Conservation (phyloP, 257 asterid species). For the Rubia yunnanensis region DNA sequence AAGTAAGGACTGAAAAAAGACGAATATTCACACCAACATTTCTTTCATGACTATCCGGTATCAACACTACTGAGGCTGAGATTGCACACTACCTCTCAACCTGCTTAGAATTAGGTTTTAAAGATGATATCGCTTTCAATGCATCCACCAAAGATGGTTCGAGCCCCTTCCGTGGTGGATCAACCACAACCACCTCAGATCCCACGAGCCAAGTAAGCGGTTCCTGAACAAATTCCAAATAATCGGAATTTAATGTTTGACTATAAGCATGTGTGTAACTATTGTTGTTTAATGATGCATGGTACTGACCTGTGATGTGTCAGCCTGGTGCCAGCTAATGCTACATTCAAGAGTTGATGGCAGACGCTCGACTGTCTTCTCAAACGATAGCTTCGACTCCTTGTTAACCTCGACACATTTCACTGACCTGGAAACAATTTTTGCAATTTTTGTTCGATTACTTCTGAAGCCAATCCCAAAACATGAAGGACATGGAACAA, state of each 20-base stretch:
- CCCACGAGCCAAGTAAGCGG: constrained; percentile 88
- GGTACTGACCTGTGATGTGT: constrained; percentile 59
- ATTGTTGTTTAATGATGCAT: neutral
- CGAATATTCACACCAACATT: neutral
- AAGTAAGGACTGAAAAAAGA: constrained; percentile 28
- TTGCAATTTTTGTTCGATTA: neutral
- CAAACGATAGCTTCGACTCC: constrained; percentile 76
- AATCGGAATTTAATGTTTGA: neutral
- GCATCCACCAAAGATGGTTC: constrained; percentile 62
- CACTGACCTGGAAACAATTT: constrained; percentile 51
- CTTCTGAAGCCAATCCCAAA: neutral
- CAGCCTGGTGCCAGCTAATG: constrained; percentile 97
- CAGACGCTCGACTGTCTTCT: constrained; percentile 78
- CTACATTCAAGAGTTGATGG: constrained; percentile 43
- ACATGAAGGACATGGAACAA: constrained; percentile 7
- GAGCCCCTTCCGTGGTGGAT: constrained; percentile 94
- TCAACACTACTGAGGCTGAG: neutral
- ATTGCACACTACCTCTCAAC: constrained; percentile 39
- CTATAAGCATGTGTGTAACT: too few species aligned
- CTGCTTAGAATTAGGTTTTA: constrained; percentile 32
- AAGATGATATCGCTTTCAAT: constrained; percentile 36
- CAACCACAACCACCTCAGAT: constrained; percentile 90
- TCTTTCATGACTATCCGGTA: neutral
- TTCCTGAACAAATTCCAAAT: constrained; percentile 38
- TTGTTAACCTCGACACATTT: constrained; percentile 92